A percentile compares a stretch with the other conserved stretches of the same genome.
These are phyloP conservation scores for Suhomyces wounanorum DNA, from an alignment of 1,139 yeast species.

Conservation along the genomic window DNA sequence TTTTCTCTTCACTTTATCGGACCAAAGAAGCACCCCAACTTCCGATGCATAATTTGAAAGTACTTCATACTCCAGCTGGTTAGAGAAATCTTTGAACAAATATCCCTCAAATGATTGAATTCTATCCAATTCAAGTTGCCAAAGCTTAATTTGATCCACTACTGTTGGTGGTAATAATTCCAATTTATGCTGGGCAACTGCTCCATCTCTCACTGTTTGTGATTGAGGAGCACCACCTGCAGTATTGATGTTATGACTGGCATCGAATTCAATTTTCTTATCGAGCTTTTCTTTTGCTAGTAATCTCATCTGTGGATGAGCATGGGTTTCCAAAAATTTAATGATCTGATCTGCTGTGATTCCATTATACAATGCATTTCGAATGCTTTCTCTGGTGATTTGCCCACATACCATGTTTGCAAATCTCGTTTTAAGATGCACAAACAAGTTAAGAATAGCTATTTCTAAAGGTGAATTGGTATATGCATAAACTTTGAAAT, in stretches of 20 bases:
- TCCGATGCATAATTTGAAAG: constrained; percentile 82
- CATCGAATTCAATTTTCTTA: constrained; percentile 65
- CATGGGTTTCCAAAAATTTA: constrained; percentile 85
- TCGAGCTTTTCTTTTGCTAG: constrained; percentile 67
- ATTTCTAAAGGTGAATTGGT: constrained; percentile 95
- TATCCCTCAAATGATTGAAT: constrained; percentile 88
- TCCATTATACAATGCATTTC: constrained; percentile 83
- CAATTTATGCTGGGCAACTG: constrained; percentile 44
- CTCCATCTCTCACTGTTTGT: constrained; percentile 26
- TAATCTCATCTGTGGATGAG: constrained; percentile 87
- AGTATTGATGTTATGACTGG: constrained; percentile 57
- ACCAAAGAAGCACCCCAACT: constrained; percentile 88
- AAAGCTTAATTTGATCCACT: constrained; percentile 88
- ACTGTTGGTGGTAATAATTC: constrained; percentile 92
- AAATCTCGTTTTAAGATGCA: constrained; percentile 80
- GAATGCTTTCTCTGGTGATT: constrained; percentile 86
- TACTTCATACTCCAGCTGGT: constrained; percentile 72
- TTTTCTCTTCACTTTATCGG: constrained; percentile 67
- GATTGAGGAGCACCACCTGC: constrained; percentile 46
- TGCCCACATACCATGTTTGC: constrained; percentile 93
- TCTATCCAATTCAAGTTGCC: constrained; percentile 96
- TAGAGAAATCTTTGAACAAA: constrained; percentile 81
- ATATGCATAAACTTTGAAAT: constrained; percentile 89
- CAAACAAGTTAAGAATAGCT: constrained; percentile 86
- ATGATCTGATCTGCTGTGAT: constrained; percentile 95